These are phyloP conservation scores for Gillenia trifoliata DNA, from an alignment of 306 rosid species.

Conservation along the genomic window DNA sequence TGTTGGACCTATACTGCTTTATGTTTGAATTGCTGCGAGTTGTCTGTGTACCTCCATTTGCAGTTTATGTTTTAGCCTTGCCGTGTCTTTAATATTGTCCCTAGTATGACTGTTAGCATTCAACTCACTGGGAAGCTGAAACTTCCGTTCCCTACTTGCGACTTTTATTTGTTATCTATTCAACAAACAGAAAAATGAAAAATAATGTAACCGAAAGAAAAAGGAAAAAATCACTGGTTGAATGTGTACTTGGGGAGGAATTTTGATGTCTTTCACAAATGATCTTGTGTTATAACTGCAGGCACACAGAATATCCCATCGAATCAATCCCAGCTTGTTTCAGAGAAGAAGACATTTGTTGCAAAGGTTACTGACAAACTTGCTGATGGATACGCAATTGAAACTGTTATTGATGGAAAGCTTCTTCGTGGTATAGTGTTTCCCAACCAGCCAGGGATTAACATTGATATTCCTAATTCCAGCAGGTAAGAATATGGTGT, in stretches of 20 bases:
- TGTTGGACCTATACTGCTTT: background rate
- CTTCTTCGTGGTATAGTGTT: slow-evolving; percentile 80
- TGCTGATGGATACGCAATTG: slow-evolving; percentile 58
- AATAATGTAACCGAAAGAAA: too few relatives aligned
- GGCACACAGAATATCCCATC: slow-evolving; percentile 42
- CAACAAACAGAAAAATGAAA: background rate
- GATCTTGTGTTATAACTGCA: slow-evolving; percentile 30
- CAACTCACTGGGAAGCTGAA: background rate
- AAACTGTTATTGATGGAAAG: slow-evolving; percentile 90
- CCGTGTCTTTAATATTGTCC: background rate
- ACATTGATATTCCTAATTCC: slow-evolving; percentile 32
- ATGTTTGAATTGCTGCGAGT: background rate
- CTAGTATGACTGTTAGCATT: too few relatives aligned
- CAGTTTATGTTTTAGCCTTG: background rate
- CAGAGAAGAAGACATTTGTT: slow-evolving; percentile 64
- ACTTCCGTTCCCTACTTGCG: background rate
- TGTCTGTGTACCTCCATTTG: background rate
- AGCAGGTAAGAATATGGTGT: slow-evolving; percentile 45
- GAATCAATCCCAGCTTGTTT: slow-evolving; percentile 36
- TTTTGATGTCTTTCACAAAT: slow-evolving; percentile 23
- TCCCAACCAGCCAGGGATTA: slow-evolving; percentile 42
- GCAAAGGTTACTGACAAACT: slow-evolving; percentile 69
- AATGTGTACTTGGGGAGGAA: slow-evolving; percentile 12
- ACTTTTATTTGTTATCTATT: background rate
- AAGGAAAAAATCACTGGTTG: background rate